Evolutionary conservation across 78 protist species (phyloP), one percentile per base, ranked within the genome.

Genomic region (Parvularia atlantis): DNA sequence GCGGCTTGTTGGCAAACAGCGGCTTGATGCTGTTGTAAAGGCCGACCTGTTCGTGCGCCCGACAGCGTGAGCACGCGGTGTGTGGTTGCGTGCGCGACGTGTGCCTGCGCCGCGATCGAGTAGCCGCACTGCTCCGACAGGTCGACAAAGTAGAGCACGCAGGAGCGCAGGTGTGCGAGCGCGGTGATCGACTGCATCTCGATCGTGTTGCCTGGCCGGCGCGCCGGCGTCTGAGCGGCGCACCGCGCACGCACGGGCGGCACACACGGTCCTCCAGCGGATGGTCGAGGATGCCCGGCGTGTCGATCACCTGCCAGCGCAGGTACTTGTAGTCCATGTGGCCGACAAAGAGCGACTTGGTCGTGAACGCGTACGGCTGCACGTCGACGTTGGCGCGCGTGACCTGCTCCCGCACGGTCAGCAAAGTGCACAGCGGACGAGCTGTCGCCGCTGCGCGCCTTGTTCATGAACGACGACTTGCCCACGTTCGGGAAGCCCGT

Each of bases 131-230:
- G 79, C 77, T 89, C 97, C 22, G 94, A 83, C 48, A 95, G 57
- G 84, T 97, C 99, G 56, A 97, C 53, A 39, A 97, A 36, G 82
- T 68, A 97, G 60, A 97, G 77, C 9, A 96, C 78, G 59, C 81
- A 40, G 17, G 97, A 89, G 4, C 84, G 80, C 40, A 98, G 80
- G 75, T 98, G 99, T 16, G 98, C 99, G 39, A 98, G 89, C 17
- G 99, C 99, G 0, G 99, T 96, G 76, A 98, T 84, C 0, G 96
- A 63, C 83, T 98, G 99, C 99, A 98, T 97, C 69, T 98, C 99
- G 62, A 98, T 97, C 22, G 99, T 95, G 84, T 96, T 98, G 35
- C n/a, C n/a, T n/a, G n/a, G n/a, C n/a, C n/a, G n/a, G n/a, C n/a
- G n/a, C n/a, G n/a, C n/a, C n/a, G n/a, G n/a, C n/a, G n/a, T n/a